Evolutionary conservation across 352 stramenopile genomes (phyloP).

Genomic region (Phytophthora rubi): DNA sequence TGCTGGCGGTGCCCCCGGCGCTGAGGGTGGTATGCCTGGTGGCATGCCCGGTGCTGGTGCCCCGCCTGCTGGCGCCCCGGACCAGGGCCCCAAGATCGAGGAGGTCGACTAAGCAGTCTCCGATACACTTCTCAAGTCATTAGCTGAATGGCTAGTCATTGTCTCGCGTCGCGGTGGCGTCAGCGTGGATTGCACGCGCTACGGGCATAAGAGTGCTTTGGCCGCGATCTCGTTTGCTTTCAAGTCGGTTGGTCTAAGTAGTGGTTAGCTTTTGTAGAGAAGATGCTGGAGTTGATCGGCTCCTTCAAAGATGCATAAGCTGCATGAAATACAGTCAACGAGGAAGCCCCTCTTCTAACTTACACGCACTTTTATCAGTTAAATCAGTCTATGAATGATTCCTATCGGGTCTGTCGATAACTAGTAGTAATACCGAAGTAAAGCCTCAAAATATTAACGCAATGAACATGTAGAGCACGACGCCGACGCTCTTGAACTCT

Average conservation of each 20-base stretch:
- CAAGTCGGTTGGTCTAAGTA: constrained; percentile 22
- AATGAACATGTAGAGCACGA: no score
- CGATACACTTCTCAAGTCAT: no score
- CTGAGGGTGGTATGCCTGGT: constrained; percentile 46
- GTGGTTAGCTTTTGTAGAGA: constrained; percentile 40
- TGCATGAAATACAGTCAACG: constrained; percentile 33
- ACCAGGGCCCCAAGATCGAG: constrained; percentile 83
- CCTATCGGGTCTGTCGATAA: no score
- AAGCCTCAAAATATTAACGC: no score
- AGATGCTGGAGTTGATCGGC: constrained; percentile 32
- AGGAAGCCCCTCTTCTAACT: constrained; percentile 32
- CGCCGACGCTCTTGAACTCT: no score
- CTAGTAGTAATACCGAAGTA: no score
- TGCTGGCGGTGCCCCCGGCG: constrained; percentile 53
- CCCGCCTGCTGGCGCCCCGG: constrained; percentile 39
- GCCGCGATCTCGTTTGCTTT: constrained; percentile 31
- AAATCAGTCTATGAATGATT: no score
- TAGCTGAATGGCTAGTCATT: no score
- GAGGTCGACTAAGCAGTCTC: constrained; percentile 80
- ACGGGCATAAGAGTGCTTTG: constrained; percentile 33
- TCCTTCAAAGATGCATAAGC: constrained; percentile 32
- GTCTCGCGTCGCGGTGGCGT: constrained; percentile 33
- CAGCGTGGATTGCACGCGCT: constrained; percentile 40
- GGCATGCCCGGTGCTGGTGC: constrained; percentile 34
- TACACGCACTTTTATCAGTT: not conserved